phyloP scores from a whole-genome alignment of 306 rosid genomes.

The Medicago truncatula region DNA sequence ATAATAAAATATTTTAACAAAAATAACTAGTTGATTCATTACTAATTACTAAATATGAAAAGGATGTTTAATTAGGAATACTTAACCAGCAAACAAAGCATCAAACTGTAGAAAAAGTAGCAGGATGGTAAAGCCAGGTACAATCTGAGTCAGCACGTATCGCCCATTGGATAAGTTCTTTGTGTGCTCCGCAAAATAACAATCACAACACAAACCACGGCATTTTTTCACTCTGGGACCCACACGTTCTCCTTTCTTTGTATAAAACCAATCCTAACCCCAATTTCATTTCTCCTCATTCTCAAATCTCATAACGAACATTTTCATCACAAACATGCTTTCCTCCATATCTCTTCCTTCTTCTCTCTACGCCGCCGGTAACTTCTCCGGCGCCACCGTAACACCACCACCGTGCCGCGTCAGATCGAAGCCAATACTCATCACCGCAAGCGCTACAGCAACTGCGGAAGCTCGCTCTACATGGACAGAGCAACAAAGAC shows the following conservation, averaged over 20 bases:
- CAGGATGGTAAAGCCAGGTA: not conserved
- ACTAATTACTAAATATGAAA: too few relatives aligned
- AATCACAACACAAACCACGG: not conserved
- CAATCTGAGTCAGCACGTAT: not conserved
- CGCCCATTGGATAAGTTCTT: not conserved
- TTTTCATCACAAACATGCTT: not conserved
- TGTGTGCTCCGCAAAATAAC: not conserved
- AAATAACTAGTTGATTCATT: too few relatives aligned
- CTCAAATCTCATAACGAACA: not conserved
- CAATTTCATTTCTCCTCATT: not conserved
- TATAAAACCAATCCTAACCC: not conserved
- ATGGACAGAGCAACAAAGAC: conserved; percentile 46
- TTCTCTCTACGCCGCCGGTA: not conserved
- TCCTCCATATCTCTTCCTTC: not conserved
- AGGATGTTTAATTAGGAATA: too few relatives aligned
- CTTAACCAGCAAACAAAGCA: too few relatives aligned
- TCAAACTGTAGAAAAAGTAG: too few relatives aligned
- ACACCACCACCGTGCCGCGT: conserved; percentile 23
- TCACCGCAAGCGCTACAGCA: conserved; percentile 47
- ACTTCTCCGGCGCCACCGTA: conserved; percentile 14
- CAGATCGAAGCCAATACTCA: conserved; percentile 30
- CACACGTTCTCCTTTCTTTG: not conserved
- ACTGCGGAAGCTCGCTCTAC: conserved; percentile 52
- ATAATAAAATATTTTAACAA: too few relatives aligned
- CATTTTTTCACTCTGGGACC: not conserved